phyloP scores from a whole-genome alignment of 768 basidiomycete genomes.

The Auricularia heimuer region DNA sequence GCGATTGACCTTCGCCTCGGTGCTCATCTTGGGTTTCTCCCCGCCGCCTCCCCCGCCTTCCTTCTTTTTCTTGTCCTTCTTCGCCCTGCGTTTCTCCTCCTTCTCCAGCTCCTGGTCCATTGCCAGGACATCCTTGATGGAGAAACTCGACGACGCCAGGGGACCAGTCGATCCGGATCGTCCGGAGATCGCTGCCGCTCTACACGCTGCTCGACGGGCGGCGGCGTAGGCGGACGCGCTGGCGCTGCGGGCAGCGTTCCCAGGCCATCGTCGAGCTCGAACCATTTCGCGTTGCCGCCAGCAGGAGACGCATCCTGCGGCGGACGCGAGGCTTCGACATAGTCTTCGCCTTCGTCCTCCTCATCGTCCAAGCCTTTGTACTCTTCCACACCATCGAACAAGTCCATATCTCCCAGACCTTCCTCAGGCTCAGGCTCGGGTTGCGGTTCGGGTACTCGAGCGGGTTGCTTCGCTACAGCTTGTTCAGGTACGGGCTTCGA shows the following conservation, averaged over 20 bases:
- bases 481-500: too few relatives aligned
- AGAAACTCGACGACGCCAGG: conserved; percentile 68
- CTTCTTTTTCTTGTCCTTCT: conserved; percentile 63
- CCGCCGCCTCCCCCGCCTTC: conserved; percentile 27
- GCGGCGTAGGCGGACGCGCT: conserved; percentile 3
- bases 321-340: background rate
- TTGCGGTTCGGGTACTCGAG: conserved; percentile 12
- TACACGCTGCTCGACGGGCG: conserved; percentile 17
- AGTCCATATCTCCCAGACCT: conserved; percentile 58
- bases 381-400: conserved; percentile 78
- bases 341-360: conserved; percentile 33
- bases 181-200: conserved; percentile 31
- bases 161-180: conserved; percentile 54
- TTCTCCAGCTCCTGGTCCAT: conserved; percentile 61
- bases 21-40: conserved; percentile 27
- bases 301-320: background rate
- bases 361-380: conserved; percentile 62
- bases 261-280: background rate
- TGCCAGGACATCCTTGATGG: conserved; percentile 72
- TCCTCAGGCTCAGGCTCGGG: conserved; percentile 28
- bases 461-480: background rate
- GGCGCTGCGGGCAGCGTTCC: background rate
- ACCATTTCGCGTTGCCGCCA: background rate
- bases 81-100: conserved; percentile 56
- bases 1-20: conserved; percentile 41